Evolutionary conservation across 495 filamentous ascomycete species (phyloP), one percentile per base, ranked within the genome.

Genomic region (Cudoniella acicularis): DNA sequence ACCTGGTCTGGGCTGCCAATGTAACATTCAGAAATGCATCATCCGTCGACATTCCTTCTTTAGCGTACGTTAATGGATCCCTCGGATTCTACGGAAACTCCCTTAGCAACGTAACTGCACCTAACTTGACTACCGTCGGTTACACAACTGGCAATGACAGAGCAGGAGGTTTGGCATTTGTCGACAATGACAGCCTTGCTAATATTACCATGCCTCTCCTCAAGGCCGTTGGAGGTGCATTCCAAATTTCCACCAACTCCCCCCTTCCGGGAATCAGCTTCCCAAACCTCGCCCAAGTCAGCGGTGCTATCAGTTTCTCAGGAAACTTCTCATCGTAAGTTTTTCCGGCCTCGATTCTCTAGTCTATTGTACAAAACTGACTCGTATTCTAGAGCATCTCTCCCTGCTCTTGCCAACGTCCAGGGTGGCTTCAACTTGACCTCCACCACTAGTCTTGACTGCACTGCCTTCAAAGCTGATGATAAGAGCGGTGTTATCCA

Each of bases 241-340:
- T 94, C 73, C 79, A 86, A 59, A 83, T 98, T 67, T 85, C 87
- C 70, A 95, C 95, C 80, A 96, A 97, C 83, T 90, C 91, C 48
- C 72, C 77, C 49, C 79, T 96, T 11, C 57, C 63, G 52, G 67
- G 72, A 57, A 79, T 96, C 26, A 80, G 79, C 48, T 89, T 98
- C 78, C 76, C 80, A 40, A 66, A 75, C 45, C 79, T 98, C 21
- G 65, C 79, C 59, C 78, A 70, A n/a, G 81, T 98, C 47, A 81
- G 79, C 61, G 94, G 93, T 74, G 93, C 92, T 59, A 76, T 99
- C 72, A 90, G 96, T 77, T 84, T 96, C 74, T 84, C 83, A 66
- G 94, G 94, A 67, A 86, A 82, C 75, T 95, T 96, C 73, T 82
- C 82, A 51, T 76, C 82, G 88, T 96, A 79, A 79, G 91, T 83